Percentiles rank a stretch among this genome's conserved stretches.
Conservation (phyloP, 129 eudicot genomes). For the Apium graveolens region DNA sequence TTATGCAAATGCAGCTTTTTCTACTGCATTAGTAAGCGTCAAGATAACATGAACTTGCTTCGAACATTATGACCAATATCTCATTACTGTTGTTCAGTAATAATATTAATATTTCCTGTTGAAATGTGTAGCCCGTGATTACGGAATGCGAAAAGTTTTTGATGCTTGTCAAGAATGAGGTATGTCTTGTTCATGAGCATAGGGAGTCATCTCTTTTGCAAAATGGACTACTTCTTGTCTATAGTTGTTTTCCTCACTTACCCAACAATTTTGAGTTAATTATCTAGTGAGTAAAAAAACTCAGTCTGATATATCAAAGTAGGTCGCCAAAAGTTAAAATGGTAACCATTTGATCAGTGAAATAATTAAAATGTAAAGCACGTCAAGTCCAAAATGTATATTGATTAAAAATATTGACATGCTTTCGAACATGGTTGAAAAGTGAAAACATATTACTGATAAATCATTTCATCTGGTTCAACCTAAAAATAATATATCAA, state of each 20-base stretch:
- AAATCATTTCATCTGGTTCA: no score
- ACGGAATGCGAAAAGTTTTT: slow-evolving; percentile 92
- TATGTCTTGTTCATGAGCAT: slow-evolving; percentile 18
- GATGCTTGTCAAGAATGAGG: slow-evolving; percentile 91
- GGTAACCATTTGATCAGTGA: no score
- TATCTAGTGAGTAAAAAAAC: no score
- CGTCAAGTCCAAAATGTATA: no score
- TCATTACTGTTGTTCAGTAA: not conserved
- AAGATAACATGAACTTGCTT: not conserved
- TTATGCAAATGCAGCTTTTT: slow-evolving; percentile 85
- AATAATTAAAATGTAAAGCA: no score
- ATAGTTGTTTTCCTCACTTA: not conserved
- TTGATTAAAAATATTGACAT: no score
- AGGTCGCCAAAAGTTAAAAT: no score
- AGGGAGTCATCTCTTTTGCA: not conserved
- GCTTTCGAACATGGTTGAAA: no score
- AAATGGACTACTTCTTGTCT: slow-evolving; percentile 6
- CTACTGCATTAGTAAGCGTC: slow-evolving; percentile 83
- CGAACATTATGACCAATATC: not conserved
- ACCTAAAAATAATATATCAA: no score
- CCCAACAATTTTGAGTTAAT: not conserved
- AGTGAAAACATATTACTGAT: no score
- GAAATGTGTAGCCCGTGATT: slow-evolving; percentile 72
- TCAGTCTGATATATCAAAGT: no score
- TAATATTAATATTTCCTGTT: slow-evolving; percentile 11